These are phyloP conservation scores for Podaxis sp. DNA, from an alignment of 768 basidiomycete species.

Conservation along the genomic window DNA sequence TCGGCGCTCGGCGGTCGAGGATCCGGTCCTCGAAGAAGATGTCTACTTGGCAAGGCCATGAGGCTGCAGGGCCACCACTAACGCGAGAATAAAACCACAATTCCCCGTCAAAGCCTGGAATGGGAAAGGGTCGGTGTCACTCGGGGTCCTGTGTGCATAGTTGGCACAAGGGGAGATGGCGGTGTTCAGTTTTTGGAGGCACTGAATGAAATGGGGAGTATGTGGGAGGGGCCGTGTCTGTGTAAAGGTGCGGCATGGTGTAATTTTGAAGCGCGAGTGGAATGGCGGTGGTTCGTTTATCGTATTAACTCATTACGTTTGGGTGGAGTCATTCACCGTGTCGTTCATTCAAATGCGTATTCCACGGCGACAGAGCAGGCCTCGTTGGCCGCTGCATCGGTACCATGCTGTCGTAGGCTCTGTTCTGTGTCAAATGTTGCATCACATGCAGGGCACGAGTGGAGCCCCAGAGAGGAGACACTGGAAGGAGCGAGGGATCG, in stretches of 20 bases:
- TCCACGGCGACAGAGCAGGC: constrained; percentile 72
- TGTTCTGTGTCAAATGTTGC: constrained; percentile 57
- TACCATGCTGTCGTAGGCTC: constrained; percentile 58
- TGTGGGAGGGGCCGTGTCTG: background rate
- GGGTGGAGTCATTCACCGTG: constrained; percentile 1
- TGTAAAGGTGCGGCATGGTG: background rate
- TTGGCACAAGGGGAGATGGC: background rate
- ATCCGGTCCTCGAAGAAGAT: constrained; percentile 5
- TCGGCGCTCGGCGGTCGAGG: background rate
- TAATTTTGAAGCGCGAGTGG: background rate
- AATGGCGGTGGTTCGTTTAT: background rate
- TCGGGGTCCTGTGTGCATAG: constrained; percentile 1
- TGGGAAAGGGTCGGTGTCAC: constrained; percentile 5
- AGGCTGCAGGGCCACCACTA: constrained; percentile 5
- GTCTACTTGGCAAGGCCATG: constrained; percentile 4
- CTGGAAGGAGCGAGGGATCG: constrained; percentile 37
- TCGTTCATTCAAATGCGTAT: constrained; percentile 56
- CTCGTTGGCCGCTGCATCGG: constrained; percentile 48
- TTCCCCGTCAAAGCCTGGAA: background rate
- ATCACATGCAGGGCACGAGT: constrained; percentile 76
- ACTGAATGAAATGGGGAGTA: background rate
- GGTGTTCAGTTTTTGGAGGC: background rate
- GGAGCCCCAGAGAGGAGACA: constrained; percentile 39
- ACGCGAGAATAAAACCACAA: background rate
- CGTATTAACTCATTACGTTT: constrained; percentile 7